A percentile compares a stretch with the other conserved stretches of the same genome.
These are phyloP conservation scores for Gleditsia sinensis DNA, from an alignment of 306 rosid genomes.

Conservation along the genomic window DNA sequence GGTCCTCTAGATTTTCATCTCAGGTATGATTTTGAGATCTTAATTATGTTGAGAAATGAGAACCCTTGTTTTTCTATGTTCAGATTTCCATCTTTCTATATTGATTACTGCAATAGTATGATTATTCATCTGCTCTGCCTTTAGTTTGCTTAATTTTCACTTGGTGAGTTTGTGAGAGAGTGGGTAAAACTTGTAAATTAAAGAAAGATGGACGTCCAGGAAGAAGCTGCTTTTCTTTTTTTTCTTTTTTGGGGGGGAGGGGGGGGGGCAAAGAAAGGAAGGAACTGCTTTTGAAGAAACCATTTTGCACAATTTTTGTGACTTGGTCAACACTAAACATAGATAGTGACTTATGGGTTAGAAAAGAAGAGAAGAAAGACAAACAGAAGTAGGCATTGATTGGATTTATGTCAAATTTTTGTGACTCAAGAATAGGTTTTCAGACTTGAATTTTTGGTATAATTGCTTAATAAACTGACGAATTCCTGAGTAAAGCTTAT, in stretches of 20 bases:
- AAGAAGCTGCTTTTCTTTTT: constrained; percentile 16
- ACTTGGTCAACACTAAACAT: not conserved
- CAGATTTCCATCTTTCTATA: constrained; percentile 10
- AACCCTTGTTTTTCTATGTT: constrained; percentile 24
- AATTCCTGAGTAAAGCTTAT: not conserved
- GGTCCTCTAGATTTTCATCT: constrained; percentile 52
- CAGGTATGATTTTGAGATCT: constrained; percentile 43
- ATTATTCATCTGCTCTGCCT: not conserved
- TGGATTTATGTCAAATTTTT: not conserved
- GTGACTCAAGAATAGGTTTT: not conserved
- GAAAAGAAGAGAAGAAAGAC: not conserved
- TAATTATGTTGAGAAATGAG: constrained; percentile 12
- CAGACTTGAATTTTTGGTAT: not conserved
- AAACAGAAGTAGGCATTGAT: not conserved
- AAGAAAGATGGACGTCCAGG: not conserved
- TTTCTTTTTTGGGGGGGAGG: no score
- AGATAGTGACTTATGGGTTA: constrained; percentile 9
- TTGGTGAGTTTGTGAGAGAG: constrained; percentile 10
- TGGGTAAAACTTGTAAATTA: no score
- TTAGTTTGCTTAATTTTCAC: not conserved
- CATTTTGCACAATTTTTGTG: constrained; percentile 8
- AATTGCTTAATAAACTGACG: not conserved
- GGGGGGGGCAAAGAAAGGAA: no score
- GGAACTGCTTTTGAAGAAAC: not conserved
- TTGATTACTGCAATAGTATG: constrained; percentile 1